phyloP scores from a whole-genome alignment of 1,284 basidiomycete species.

The Pascua guehoae region DNA sequence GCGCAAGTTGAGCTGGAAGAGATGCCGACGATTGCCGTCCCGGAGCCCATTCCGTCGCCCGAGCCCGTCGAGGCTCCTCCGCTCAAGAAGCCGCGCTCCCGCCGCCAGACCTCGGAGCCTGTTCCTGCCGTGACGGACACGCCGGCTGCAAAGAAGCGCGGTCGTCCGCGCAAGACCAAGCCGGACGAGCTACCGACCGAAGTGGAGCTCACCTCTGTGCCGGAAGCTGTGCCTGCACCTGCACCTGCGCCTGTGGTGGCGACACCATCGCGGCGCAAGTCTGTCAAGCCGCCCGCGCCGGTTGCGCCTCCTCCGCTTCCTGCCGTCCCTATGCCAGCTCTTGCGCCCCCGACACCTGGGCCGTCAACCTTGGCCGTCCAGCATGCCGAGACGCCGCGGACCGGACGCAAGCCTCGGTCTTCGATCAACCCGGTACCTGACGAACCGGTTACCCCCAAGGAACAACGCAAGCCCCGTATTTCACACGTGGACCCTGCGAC shows the following conservation, averaged over 20 bases:
- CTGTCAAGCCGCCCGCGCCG: not conserved
- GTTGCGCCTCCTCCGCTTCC: not conserved
- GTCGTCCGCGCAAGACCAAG: slow-evolving; percentile 7
- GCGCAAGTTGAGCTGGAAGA: slow-evolving; percentile 10
- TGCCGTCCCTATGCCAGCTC: not conserved
- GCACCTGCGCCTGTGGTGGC: not conserved
- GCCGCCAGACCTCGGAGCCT: slow-evolving; percentile 2
- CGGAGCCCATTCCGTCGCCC: slow-evolving; percentile 2
- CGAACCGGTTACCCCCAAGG: slow-evolving; percentile 56
- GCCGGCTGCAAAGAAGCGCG: slow-evolving; percentile 8
- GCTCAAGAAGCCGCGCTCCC: slow-evolving; percentile 17
- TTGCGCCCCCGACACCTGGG: not conserved
- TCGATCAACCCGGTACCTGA: slow-evolving; percentile 38
- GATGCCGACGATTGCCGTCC: not conserved
- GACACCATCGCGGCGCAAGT: slow-evolving; percentile 3
- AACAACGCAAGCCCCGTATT: slow-evolving; percentile 18
- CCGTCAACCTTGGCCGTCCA: not conserved
- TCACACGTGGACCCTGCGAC: slow-evolving; percentile 36
- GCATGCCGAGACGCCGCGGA: not conserved
- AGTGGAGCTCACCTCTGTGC: not conserved
- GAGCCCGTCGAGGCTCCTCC: slow-evolving; percentile 5
- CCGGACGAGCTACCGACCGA: not conserved
- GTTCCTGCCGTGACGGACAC: not conserved
- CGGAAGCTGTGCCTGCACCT: not conserved
- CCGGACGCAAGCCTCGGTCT: slow-evolving; percentile 9